phyloP scores from a whole-genome alignment of 2,329 filamentous ascomycete genomes.

The Bipolaris oryzae region DNA sequence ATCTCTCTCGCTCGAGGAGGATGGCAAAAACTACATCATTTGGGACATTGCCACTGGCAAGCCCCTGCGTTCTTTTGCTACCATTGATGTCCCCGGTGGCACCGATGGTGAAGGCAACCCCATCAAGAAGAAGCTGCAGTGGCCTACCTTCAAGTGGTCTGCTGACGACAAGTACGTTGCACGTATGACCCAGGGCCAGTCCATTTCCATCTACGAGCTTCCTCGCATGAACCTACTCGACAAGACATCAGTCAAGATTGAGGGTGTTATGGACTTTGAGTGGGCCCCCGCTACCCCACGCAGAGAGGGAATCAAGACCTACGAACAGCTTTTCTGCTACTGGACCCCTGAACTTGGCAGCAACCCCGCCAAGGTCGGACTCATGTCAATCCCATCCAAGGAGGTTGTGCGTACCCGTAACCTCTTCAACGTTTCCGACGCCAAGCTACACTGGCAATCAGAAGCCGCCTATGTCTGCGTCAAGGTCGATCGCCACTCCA shows the following conservation, averaged over 20 bases:
- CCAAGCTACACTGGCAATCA: conserved; percentile 98
- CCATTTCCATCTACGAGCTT: conserved; percentile 89
- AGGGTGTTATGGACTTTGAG: conserved; percentile 96
- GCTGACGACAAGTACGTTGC: conserved; percentile 97
- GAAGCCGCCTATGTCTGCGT: conserved; percentile 93
- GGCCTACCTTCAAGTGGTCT: conserved; percentile 99
- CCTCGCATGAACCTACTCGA: conserved; percentile 88
- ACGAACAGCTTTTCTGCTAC: conserved; percentile 97
- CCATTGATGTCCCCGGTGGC: conserved; percentile 76
- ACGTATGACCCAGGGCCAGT: conserved; percentile 82
- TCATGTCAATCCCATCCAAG: conserved; percentile 96
- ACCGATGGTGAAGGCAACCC: conserved; percentile 67
- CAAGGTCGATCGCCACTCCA: conserved; percentile 98
- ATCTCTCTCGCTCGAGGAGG: conserved; percentile 77
- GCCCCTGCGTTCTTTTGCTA: conserved; percentile 90
- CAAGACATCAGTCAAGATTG: conserved; percentile 93
- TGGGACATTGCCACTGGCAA: conserved; percentile 94
- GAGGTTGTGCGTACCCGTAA: conserved; percentile 93
- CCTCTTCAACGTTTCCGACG: conserved; percentile 96
- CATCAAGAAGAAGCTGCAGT: conserved; percentile 90
- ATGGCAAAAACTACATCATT: conserved; percentile 99
- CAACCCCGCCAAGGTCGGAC: conserved; percentile 94
- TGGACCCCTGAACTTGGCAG: conserved; percentile 98
- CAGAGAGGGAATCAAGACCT: conserved; percentile 84
- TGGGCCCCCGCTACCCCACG: conserved; percentile 87